phyloP scores from a whole-genome alignment of 2,329 filamentous ascomycete genomes.

The Shiraia sp. region DNA sequence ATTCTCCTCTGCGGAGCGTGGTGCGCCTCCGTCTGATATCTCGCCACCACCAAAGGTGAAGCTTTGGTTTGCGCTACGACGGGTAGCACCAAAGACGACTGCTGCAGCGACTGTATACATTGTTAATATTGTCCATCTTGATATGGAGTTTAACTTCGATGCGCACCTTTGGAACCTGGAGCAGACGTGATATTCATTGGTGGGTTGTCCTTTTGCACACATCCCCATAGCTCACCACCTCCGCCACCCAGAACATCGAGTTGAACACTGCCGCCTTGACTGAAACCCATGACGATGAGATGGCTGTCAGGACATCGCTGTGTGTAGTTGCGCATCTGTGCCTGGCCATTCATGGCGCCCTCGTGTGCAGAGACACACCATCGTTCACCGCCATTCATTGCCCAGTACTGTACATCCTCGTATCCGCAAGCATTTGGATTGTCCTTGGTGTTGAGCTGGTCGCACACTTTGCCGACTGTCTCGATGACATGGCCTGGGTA shows the following conservation, averaged over 20 bases:
- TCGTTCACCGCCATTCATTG: slow-evolving; percentile 27
- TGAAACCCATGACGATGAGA: slow-evolving; percentile 32
- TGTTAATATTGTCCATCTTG: slow-evolving; percentile 8
- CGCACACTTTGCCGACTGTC: slow-evolving; percentile 30
- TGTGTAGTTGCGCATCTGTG: slow-evolving; percentile 34
- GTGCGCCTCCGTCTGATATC: slow-evolving; percentile 22
- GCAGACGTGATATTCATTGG: slow-evolving; percentile 21
- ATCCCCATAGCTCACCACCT: slow-evolving; percentile 30
- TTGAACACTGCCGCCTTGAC: slow-evolving; percentile 30
- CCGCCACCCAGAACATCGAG: slow-evolving; percentile 31
- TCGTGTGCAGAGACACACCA: slow-evolving; percentile 34
- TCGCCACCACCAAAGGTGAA: slow-evolving; percentile 28
- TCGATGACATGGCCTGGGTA: slow-evolving; percentile 33
- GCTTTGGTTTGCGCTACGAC: slow-evolving; percentile 28
- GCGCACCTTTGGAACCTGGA: slow-evolving; percentile 27
- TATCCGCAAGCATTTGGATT: slow-evolving; percentile 29
- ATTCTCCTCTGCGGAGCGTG: slow-evolving; percentile 23
- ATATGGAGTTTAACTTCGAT: neutral
- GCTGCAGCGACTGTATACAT: slow-evolving; percentile 22
- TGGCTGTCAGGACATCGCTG: slow-evolving; percentile 31
- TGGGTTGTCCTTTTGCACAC: slow-evolving; percentile 25
- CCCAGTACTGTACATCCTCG: slow-evolving; percentile 30
- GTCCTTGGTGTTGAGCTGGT: slow-evolving; percentile 26
- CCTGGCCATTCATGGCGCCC: slow-evolving; percentile 27
- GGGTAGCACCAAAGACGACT: slow-evolving; percentile 27